Evolutionary conservation across 2,329 filamentous ascomycete genomes (phyloP).

Genomic region (Cladosporium sp.): DNA sequence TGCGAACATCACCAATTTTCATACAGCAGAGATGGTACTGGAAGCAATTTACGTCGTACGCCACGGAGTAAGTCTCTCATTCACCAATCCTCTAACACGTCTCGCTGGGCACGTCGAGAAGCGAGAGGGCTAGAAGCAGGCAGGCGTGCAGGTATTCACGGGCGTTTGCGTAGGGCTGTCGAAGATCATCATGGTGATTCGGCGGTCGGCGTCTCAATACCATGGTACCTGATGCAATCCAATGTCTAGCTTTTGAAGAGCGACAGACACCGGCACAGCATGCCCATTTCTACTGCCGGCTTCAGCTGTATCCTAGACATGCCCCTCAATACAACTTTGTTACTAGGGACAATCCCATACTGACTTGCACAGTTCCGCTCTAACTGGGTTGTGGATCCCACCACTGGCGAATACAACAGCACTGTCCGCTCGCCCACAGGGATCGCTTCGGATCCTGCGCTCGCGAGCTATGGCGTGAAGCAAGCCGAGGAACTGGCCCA

Average conservation of each 20-base stretch:
- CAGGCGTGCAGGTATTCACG: background rate
- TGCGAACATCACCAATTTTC: background rate
- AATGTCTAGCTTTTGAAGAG: too few species aligned
- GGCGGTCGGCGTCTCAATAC: too few species aligned
- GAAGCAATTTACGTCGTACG: conserved; percentile 46
- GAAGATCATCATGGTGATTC: background rate
- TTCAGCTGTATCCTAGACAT: too few species aligned
- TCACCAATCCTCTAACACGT: background rate
- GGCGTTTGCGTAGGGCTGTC: conserved; percentile 1
- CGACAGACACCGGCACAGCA: too few species aligned
- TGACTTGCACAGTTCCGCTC: conserved; percentile 65
- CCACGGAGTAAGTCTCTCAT: conserved; percentile 41
- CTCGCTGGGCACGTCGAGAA: background rate
- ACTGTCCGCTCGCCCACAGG: conserved; percentile 75
- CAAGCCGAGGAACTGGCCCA: conserved; percentile 72
- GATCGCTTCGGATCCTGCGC: conserved; percentile 77
- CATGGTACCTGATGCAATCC: background rate
- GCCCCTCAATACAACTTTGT: too few species aligned
- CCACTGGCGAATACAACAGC: conserved; percentile 70
- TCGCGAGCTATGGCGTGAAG: conserved; percentile 78
- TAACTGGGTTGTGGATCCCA: conserved; percentile 78
- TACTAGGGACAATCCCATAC: background rate
- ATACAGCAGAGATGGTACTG: conserved; percentile 30
- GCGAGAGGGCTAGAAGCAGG: background rate
- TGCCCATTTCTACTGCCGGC: too few species aligned